Evolutionary conservation across 1,284 basidiomycete species (phyloP).

Genomic region (Vanrija pseudolonga): DNA sequence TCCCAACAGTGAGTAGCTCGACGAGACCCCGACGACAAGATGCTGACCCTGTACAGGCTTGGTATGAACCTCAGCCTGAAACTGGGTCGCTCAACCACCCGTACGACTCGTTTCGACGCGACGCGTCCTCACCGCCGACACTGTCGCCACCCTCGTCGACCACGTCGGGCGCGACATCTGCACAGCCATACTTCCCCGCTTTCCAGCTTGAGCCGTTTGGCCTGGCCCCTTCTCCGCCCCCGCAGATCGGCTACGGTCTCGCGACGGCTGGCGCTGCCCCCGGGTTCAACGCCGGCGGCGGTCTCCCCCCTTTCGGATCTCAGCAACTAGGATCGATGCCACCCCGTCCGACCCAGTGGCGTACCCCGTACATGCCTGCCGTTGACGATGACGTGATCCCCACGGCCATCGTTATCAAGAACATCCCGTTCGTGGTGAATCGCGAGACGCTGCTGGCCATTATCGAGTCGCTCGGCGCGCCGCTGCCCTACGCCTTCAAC

Average conservation of each 20-base stretch:
- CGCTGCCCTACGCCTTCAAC: conserved; percentile 99
- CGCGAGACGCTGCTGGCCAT: conserved; percentile 92
- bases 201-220: conserved; percentile 21
- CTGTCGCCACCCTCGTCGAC: conserved; percentile 42
- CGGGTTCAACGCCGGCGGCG: conserved; percentile 18
- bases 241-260: conserved; percentile 24
- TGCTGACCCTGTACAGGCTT: conserved; percentile 26
- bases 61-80: conserved; percentile 37
- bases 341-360: conserved; percentile 4
- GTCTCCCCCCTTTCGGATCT: conserved; percentile 28
- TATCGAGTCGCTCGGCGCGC: conserved; percentile 91
- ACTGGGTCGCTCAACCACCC: conserved; percentile 22
- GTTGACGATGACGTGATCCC: conserved; percentile 85
- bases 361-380: conserved; percentile 7
- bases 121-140: conserved; percentile 34
- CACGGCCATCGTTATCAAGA: conserved; percentile 99
- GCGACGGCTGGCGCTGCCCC: conserved; percentile 20
- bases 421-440: conserved; percentile 98
- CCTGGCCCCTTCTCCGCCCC: conserved; percentile 40
- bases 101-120: conserved; percentile 36
- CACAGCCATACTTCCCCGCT: conserved; percentile 13
- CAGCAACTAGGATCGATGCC: conserved; percentile 24
- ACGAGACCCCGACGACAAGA: neutral
- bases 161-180: conserved; percentile 27
- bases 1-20: conserved; percentile 33